Percentiles rank a stretch among this genome's conserved stretches.
phyloP scores from a whole-genome alignment of 2,329 filamentous ascomycete species.

The Penicillium sclerotigenum region DNA sequence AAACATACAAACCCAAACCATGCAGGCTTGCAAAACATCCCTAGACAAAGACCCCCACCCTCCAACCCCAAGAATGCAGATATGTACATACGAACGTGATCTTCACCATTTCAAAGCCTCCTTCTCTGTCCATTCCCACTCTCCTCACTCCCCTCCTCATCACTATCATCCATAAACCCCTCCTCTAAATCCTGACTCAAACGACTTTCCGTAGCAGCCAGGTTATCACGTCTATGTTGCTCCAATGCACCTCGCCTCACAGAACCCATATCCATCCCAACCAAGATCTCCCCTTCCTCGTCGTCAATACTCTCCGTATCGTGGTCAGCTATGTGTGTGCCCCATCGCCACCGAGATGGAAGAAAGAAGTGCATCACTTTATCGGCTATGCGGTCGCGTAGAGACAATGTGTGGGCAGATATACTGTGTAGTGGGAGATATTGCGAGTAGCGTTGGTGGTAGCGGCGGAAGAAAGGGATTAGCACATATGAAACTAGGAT shows the following conservation, averaged over 20 bases:
- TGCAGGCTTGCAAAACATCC: not conserved
- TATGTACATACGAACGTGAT: not conserved
- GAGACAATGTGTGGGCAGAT: constrained; percentile 53
- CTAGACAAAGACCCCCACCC: not conserved
- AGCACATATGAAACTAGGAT: constrained; percentile 63
- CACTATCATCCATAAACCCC: constrained; percentile 71
- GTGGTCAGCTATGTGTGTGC: constrained; percentile 36
- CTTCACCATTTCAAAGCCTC: constrained; percentile 12
- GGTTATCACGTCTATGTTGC: constrained; percentile 41
- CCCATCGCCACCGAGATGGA: constrained; percentile 47
- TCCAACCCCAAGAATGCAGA: not conserved
- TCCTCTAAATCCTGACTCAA: constrained; percentile 77
- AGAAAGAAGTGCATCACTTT: constrained; percentile 45
- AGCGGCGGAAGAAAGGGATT: constrained; percentile 66
- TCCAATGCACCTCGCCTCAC: constrained; percentile 44
- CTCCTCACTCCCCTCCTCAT: constrained; percentile 50
- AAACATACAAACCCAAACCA: not conserved
- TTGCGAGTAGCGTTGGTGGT: constrained; percentile 68
- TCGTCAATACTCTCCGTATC: constrained; percentile 61
- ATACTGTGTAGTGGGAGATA: constrained; percentile 66
- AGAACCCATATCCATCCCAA: constrained; percentile 54
- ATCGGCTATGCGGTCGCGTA: constrained; percentile 47
- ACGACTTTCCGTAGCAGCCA: constrained; percentile 49
- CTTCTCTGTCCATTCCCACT: constrained; percentile 28
- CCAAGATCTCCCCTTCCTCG: constrained; percentile 60